A percentile compares a stretch with the other conserved stretches of the same genome.
phyloP scores from a whole-genome alignment of 1,284 basidiomycete genomes.

The Sanghuangporus weigelae region DNA sequence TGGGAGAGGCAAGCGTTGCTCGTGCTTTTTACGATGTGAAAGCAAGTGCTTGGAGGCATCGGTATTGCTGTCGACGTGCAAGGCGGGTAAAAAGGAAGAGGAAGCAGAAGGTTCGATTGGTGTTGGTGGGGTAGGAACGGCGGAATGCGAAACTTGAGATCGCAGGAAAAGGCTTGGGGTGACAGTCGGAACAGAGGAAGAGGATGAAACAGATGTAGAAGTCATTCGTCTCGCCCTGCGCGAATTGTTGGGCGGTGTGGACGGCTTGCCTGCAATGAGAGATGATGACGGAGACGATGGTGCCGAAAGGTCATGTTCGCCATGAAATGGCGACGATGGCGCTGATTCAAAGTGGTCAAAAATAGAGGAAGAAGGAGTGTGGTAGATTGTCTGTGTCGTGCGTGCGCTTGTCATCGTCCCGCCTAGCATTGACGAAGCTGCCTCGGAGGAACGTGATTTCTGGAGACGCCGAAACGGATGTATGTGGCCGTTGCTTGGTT shows the following conservation, averaged over 20 bases:
- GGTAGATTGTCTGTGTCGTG: constrained; percentile 56
- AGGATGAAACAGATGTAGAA: constrained; percentile 41
- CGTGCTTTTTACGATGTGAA: constrained; percentile 7
- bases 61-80: background rate
- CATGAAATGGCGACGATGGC: constrained; percentile 51
- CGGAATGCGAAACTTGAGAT: constrained; percentile 23
- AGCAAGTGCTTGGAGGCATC: background rate
- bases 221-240: constrained; percentile 29
- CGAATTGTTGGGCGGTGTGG: constrained; percentile 18
- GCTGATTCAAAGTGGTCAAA: constrained; percentile 47
- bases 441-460: constrained; percentile 39
- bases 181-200: constrained; percentile 51
- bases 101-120: constrained; percentile 14
- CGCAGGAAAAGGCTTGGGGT: constrained; percentile 56
- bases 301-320: constrained; percentile 28
- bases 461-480: constrained; percentile 16
- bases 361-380: constrained; percentile 71
- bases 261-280: constrained; percentile 15
- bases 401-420: constrained; percentile 51
- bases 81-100: constrained; percentile 21
- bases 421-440: constrained; percentile 23
- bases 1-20: constrained; percentile 20
- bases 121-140: constrained; percentile 17
- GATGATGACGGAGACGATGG: constrained; percentile 20
- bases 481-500: background rate